Base-by-base conservation (phyloP, 75 land plant species). In the Selaginella moellendorffii region DNA sequence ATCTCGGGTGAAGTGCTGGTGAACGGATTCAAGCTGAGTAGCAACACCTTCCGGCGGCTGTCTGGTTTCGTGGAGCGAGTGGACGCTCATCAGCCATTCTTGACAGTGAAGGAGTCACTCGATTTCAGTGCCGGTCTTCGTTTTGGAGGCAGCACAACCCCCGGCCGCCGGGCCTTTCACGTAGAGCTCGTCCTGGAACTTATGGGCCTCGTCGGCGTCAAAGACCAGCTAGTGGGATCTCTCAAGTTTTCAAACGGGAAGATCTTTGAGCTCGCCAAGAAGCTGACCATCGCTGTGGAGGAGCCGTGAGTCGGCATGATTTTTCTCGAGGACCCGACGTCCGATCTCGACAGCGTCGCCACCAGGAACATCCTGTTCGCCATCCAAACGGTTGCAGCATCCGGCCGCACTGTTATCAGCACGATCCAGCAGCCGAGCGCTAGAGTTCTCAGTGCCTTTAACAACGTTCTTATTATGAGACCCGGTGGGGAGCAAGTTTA, bases 41-140 rank as follows among this genome's bases (percentile, higher is more conserved):
- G n/a, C 8, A 19, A 2, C 2, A 25, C 59, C 8, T 56, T 56
- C n/a, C n/a, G 17, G 5, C 59, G 21, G 5, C 5, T 56, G 5
- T 56, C 59, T 9, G 59, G 59, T 8, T 56, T 56, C 19, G 59
- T 56, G 5, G 56, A 25, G 70, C 30, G 1, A 28, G 30, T 30
- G 69, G 68, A 22, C 63, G 63, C 46, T 60, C 63, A 31, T 68
- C 46, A 36, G 14, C 46, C 46, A 5, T 69, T 28, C 54, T 63
- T 73, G 31, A 59, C 76, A 30, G 76, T 74, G n/a, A 29, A 62
- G n/a, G 76, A 74, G 56, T 64, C 76, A n/a, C 66, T 74, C 52
- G 64, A 69, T 12, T 75, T 75, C 56, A 69, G 68, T 65, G 77
- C 73, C n/a, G 59, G 68, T 54, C 68, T 75, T 2, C 62, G 73